phyloP scores from a whole-genome alignment of 805 yeast genomes.

The Komagataella ulmi region DNA sequence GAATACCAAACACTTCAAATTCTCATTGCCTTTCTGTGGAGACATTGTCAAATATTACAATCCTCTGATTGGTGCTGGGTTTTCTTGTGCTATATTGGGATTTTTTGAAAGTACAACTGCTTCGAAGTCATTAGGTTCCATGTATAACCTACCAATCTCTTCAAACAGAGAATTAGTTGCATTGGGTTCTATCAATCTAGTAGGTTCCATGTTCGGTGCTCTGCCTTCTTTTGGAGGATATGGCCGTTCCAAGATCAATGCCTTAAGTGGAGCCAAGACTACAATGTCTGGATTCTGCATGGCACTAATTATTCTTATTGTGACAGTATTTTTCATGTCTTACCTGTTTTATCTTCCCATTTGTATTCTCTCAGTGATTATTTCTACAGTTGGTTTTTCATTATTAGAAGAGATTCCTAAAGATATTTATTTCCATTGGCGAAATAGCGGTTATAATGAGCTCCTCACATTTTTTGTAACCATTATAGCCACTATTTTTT shows the following conservation, averaged over 20 bases:
- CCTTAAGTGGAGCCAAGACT: conserved; percentile 77
- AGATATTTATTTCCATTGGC: conserved; percentile 62
- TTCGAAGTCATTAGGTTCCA: conserved; percentile 69
- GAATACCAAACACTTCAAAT: conserved; percentile 30
- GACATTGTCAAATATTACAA: conserved; percentile 33
- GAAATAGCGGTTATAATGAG: conserved; percentile 67
- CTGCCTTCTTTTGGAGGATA: conserved; percentile 94
- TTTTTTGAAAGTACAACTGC: conserved; percentile 92
- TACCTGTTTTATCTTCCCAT: conserved; percentile 63
- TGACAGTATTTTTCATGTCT: conserved; percentile 45
- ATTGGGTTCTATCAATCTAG: conserved; percentile 61
- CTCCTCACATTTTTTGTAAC: conserved; percentile 56
- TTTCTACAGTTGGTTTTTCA: conserved; percentile 64
- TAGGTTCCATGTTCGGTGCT: conserved; percentile 47
- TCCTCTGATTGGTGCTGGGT: conserved; percentile 50
- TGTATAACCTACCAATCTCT: conserved; percentile 60
- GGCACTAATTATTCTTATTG: conserved; percentile 62
- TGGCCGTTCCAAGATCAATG: conserved; percentile 84
- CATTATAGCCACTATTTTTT: conserved; percentile 45
- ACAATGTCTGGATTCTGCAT: conserved; percentile 74
- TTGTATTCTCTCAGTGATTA: conserved; percentile 69
- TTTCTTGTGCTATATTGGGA: conserved; percentile 74
- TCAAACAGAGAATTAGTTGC: conserved; percentile 89
- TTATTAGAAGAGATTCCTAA: conserved; percentile 76
- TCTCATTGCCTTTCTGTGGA: conserved; percentile 45